phyloP scores from a whole-genome alignment of 441 rosid genomes.

The Syzygium malaccense region DNA sequence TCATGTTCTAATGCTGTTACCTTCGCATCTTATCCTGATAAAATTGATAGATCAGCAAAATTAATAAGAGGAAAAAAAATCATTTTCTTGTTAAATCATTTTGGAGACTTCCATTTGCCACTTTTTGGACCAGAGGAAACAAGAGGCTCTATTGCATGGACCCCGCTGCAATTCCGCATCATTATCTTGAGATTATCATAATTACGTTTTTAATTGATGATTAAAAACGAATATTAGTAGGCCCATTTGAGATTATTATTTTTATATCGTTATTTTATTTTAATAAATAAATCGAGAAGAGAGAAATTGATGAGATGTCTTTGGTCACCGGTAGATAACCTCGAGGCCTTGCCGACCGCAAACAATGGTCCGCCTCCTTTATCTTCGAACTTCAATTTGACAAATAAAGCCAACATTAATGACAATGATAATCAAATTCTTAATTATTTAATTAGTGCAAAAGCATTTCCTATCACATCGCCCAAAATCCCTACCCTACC shows the following conservation, averaged over 20 bases:
- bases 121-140: background rate
- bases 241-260: background rate
- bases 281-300: background rate
- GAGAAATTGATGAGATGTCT: background rate
- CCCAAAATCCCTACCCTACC: too few species aligned
- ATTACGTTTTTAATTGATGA: background rate
- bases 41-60: background rate
- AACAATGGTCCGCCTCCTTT: background rate
- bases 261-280: background rate
- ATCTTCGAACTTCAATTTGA: background rate
- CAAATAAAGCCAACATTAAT: background rate
- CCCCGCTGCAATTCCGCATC: background rate
- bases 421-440: background rate
- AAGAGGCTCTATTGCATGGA: background rate
- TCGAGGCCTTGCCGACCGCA: background rate
- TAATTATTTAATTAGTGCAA: background rate
- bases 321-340: background rate
- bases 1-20: background rate
- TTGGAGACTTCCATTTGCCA: background rate
- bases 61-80: rapidly evolving
- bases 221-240: background rate
- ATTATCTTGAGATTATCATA: background rate
- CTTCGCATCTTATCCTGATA: background rate
- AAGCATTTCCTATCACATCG: background rate
- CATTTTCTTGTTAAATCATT: background rate